A percentile compares a stretch with the other conserved stretches of the same genome.
phyloP scores from a whole-genome alignment of 257 asterid species.

The Jasminum sambac region DNA sequence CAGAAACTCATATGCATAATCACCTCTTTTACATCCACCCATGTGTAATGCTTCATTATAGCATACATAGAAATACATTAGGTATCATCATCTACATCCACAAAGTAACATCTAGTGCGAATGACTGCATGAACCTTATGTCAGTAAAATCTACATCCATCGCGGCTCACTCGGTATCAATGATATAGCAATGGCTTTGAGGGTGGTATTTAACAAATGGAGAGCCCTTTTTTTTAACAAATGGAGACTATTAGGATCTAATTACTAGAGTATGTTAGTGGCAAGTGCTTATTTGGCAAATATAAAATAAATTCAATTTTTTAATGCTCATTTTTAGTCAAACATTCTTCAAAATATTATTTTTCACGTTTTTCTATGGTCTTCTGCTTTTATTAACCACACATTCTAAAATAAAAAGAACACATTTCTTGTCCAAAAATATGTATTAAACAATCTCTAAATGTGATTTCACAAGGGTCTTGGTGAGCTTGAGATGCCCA shows the following conservation, averaged over 20 bases:
- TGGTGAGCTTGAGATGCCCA: not conserved
- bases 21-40: conserved; percentile 3
- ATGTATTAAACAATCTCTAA: too few species aligned
- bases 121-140: not conserved
- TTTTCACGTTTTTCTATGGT: too few species aligned
- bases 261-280: not conserved
- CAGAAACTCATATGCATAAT: not conserved
- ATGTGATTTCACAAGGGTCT: not conserved
- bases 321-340: too few species aligned
- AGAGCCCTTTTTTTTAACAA: not conserved
- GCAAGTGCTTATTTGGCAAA: too few species aligned
- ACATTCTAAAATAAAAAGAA: too few species aligned
- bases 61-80: not conserved
- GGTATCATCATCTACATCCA: not conserved
- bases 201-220: not conserved
- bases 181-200: not conserved
- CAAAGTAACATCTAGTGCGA: not conserved
- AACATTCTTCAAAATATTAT: too few species aligned
- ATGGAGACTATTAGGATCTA: not conserved
- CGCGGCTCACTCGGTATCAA: not conserved
- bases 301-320: too few species aligned
- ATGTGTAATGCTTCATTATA: not conserved
- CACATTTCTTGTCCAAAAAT: too few species aligned
- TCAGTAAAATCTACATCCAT: not conserved
- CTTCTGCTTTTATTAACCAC: too few species aligned